Conservation (phyloP, 805 yeast genomes). For the Candida chilensis region DNA sequence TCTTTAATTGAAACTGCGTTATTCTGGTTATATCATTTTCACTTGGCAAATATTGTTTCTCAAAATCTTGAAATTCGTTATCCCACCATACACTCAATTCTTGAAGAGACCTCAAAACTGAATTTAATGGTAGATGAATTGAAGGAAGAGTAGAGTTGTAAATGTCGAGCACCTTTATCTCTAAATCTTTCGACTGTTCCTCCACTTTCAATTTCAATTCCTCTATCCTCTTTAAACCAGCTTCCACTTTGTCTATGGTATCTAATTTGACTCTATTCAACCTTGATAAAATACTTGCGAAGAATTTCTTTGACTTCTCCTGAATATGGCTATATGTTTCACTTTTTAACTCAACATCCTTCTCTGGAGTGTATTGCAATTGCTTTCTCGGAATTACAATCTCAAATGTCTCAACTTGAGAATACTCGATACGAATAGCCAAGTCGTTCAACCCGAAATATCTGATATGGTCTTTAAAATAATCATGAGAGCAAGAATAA, state of each 20-base stretch:
- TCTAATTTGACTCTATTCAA: conserved; percentile 71
- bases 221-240: conserved; percentile 51
- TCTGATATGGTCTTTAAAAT: conserved; percentile 71
- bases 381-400: conserved; percentile 69
- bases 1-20: conserved; percentile 79
- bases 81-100: conserved; percentile 87
- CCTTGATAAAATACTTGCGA: conserved; percentile 62
- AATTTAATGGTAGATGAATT: conserved; percentile 63
- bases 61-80: conserved; percentile 71
- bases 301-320: conserved; percentile 49
- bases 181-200: conserved; percentile 39
- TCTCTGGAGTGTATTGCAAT: conserved; percentile 63
- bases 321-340: conserved; percentile 48
- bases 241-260: conserved; percentile 60
- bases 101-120: conserved; percentile 62
- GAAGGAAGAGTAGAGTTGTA: conserved; percentile 50
- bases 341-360: conserved; percentile 59
- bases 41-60: conserved; percentile 69
- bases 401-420: conserved; percentile 68
- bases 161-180: conserved; percentile 35
- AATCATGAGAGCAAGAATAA: conserved; percentile 68
- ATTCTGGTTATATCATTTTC: conserved; percentile 89
- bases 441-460: conserved; percentile 76
- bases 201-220: conserved; percentile 46
- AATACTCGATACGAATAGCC: conserved; percentile 73